Evolutionary conservation across 345 rosid genomes (phyloP).

Genomic region (Eutrema yunnanense): DNA sequence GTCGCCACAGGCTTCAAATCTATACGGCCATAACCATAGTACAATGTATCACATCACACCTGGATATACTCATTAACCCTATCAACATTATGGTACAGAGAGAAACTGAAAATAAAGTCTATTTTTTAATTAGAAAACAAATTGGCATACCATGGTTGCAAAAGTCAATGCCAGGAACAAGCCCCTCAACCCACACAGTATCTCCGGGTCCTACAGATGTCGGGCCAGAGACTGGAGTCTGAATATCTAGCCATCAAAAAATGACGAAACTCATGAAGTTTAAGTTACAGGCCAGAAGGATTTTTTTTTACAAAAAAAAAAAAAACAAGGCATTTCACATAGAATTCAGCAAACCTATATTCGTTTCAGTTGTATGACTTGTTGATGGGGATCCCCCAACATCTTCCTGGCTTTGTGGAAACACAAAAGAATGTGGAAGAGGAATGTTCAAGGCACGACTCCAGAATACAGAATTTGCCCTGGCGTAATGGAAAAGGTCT

Average conservation of each 20-base stretch:
- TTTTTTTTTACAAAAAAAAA: too few species aligned
- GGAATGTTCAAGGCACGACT: slow-evolving; percentile 93
- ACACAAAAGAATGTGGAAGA: slow-evolving; percentile 77
- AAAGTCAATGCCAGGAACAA: slow-evolving; percentile 96
- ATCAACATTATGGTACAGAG: slow-evolving; percentile 7
- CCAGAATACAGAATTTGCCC: slow-evolving; percentile 98
- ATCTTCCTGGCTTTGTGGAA: slow-evolving; percentile 56
- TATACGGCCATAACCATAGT: slow-evolving; percentile 24
- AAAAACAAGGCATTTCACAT: not conserved
- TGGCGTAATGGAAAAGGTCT: slow-evolving; percentile 26
- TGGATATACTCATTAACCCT: not conserved
- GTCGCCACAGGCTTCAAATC: slow-evolving; percentile 82
- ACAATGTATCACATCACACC: not conserved
- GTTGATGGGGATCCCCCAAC: slow-evolving; percentile 13
- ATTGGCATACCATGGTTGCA: slow-evolving; percentile 79
- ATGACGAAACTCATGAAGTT: slow-evolving; percentile 10
- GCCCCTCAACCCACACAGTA: slow-evolving; percentile 92
- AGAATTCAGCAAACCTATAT: not conserved
- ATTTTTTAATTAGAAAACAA: not conserved
- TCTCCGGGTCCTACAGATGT: slow-evolving; percentile 41
- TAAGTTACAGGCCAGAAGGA: not conserved
- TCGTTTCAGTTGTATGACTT: slow-evolving; percentile 16
- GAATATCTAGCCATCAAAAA: slow-evolving; percentile 30
- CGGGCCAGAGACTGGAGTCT: slow-evolving; percentile 28
- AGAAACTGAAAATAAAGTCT: not conserved